Evolutionary conservation across 1,284 basidiomycete genomes (phyloP).

Genomic region (Inonotus hispidus): DNA sequence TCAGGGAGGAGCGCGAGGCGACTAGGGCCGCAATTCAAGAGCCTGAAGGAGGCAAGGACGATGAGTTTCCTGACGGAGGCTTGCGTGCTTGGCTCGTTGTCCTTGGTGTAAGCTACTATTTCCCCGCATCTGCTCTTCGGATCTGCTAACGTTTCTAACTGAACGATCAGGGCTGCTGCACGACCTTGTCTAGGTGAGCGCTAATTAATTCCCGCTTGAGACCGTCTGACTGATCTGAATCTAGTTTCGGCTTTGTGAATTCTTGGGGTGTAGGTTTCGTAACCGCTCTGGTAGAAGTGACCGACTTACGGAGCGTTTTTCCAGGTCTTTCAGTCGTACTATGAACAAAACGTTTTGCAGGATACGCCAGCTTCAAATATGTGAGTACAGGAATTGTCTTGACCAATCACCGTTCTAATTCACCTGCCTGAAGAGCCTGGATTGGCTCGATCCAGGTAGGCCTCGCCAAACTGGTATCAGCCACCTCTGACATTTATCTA

Average conservation of each 20-base stretch:
- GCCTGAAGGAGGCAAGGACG: conserved; percentile 10
- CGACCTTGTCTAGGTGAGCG: conserved; percentile 30
- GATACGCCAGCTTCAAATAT: conserved; percentile 31
- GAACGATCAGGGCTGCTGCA: conserved; percentile 22
- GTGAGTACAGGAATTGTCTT: conserved; percentile 26
- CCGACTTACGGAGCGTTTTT: conserved; percentile 17
- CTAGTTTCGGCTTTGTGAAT: conserved; percentile 37
- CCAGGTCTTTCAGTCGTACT: conserved; percentile 52
- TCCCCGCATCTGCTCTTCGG: not conserved
- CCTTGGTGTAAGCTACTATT: conserved; percentile 30
- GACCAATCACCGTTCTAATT: conserved; percentile 16
- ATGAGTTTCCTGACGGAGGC: conserved; percentile 35
- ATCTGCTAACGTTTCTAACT: not conserved
- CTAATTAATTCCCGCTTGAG: not conserved
- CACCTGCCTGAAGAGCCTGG: conserved; percentile 28
- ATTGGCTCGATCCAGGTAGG: conserved; percentile 35
- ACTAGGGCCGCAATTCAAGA: conserved; percentile 16
- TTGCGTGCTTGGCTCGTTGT: conserved; percentile 35
- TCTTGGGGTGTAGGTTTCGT: conserved; percentile 35
- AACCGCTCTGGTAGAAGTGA: not conserved
- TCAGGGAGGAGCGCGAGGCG: conserved; percentile 17
- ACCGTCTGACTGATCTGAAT: not conserved
- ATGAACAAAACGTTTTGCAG: conserved; percentile 37
- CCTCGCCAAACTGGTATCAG: conserved; percentile 19
- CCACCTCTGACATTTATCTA: conserved; percentile 23